A percentile compares a stretch with the other conserved stretches of the same genome.
Evolutionary conservation across 164 flowering plant genomes (phyloP).

Genomic region (Platanus orientalis): DNA sequence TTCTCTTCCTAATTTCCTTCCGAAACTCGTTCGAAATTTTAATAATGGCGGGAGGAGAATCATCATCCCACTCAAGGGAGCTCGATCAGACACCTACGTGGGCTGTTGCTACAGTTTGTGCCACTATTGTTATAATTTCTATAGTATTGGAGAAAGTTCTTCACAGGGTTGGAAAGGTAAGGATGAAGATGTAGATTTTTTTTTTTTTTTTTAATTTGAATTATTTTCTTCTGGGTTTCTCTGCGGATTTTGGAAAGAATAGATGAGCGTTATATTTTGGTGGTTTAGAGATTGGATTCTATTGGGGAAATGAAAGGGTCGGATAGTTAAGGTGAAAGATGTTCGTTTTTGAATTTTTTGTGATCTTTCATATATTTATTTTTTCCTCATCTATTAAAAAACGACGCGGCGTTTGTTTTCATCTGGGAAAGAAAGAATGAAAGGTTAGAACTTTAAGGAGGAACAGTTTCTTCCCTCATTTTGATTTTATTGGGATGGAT

Average conservation of each 20-base stretch:
- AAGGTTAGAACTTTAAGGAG: too few species aligned
- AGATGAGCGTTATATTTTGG: not conserved
- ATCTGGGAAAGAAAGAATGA: too few species aligned
- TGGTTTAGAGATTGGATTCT: not conserved
- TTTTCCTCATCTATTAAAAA: too few species aligned
- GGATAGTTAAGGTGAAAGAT: too few species aligned
- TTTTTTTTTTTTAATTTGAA: too few species aligned
- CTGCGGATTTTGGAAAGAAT: not conserved
- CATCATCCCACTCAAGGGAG: conserved; percentile 26
- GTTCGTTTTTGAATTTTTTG: too few species aligned
- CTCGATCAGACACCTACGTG: conserved; percentile 88
- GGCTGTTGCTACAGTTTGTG: conserved; percentile 80
- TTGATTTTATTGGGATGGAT: too few species aligned
- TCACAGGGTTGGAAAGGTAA: conserved; percentile 67
- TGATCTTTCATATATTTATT: too few species aligned
- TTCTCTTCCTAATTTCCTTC: not conserved
- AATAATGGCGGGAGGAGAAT: conserved; percentile 42
- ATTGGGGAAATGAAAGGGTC: too few species aligned
- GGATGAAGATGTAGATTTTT: not conserved
- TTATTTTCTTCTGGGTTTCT: not conserved
- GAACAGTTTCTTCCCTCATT: too few species aligned
- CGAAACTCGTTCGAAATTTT: not conserved
- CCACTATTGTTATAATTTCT: conserved; percentile 65
- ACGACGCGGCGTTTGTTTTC: too few species aligned
- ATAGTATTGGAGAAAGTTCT: conserved; percentile 62